Base-by-base conservation (phyloP, 2,329 filamentous ascomycete species). In the Graphilbum ipis-grandicollis region DNA sequence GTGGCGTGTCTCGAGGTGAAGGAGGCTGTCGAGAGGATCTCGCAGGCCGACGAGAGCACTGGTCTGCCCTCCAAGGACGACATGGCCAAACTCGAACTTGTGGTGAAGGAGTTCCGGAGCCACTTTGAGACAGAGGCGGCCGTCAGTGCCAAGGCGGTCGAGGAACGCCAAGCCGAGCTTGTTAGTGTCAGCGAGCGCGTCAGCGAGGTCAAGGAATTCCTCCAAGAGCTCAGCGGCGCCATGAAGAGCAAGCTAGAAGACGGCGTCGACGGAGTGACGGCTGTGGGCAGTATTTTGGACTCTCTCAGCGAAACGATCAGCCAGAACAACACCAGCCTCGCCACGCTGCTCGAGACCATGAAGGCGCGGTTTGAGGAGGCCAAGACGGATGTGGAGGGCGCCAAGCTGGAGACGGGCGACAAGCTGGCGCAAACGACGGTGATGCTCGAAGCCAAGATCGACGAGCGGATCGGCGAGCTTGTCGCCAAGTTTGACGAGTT, bases 401-500 rank as follows among this genome's bases (percentile, higher is more conserved):
- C 76, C 36, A 90, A 88, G 57, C 65, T 83, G n/a, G 83, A 93
- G 43, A 70, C 76, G 3, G 82, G 93, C 43, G 79, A 85, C 49
- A 85, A 84, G 52, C 74, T 78, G 22, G 66, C 73, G 44, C 57
- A 68, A 41, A 65, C 66, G 0, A 66, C 67, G 17, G 66, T 73
- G 9, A 58, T 52, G 5, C 56, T 78, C 9, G 57, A 63, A 31
- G 53, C 55, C 41, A 75, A 72, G 52, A 58, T 78, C 32, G 72
- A 75, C 26, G 71, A 75, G 47, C 72, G 71, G 47, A 66, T 94
- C 46, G 70, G 71, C 40, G 81, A 85, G 44, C 65, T 98, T 19
- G 73, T 93, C 53, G 64, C 68, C 46, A 94, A 92, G 53, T 92
- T 93, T 50, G 86, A 94, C 38, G 83, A 90, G 42, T 77, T 86